phyloP scores from a whole-genome alignment of 208 protist species.

The Acanthamoeba triangularis region DNA sequence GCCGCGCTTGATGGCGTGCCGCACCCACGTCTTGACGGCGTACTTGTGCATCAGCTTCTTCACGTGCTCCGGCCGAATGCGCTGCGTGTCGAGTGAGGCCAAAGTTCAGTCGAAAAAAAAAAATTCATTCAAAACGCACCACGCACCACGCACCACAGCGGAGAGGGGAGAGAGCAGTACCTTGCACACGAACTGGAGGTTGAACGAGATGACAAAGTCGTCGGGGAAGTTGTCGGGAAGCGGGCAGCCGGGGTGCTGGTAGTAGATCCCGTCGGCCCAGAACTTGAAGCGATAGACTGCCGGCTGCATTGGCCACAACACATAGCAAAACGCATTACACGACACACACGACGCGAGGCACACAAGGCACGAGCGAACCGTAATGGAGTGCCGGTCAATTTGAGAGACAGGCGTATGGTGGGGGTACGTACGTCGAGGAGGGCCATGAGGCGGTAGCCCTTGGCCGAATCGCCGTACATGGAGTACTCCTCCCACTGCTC shows the following conservation, averaged over 20 bases:
- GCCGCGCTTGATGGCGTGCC: background rate
- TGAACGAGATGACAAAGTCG: slow-evolving; percentile 66
- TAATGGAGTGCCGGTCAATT: no score
- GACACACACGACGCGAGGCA: background rate
- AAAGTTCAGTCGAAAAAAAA: background rate
- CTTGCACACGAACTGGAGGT: slow-evolving; percentile 58
- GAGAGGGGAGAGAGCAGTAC: background rate
- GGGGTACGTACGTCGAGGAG: slow-evolving; percentile 9
- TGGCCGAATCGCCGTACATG: slow-evolving; percentile 33
- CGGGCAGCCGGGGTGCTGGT: slow-evolving; percentile 49
- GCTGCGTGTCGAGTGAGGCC: background rate
- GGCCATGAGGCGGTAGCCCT: slow-evolving; percentile 32
- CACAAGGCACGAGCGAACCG: no score
- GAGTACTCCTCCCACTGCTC: slow-evolving; percentile 35
- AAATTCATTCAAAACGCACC: no score
- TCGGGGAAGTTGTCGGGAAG: slow-evolving; percentile 52
- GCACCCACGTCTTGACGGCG: slow-evolving; percentile 41
- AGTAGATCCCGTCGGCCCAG: slow-evolving; percentile 45
- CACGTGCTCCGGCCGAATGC: slow-evolving; percentile 12
- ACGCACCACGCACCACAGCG: no score
- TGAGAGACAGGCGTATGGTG: no score
- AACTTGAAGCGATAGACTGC: slow-evolving; percentile 59
- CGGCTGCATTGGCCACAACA: background rate
- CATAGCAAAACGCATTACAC: no score
- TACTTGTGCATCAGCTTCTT: slow-evolving; percentile 68